Conservation (phyloP, 108 stramenopile species). For the Fistulifera solaris region DNA sequence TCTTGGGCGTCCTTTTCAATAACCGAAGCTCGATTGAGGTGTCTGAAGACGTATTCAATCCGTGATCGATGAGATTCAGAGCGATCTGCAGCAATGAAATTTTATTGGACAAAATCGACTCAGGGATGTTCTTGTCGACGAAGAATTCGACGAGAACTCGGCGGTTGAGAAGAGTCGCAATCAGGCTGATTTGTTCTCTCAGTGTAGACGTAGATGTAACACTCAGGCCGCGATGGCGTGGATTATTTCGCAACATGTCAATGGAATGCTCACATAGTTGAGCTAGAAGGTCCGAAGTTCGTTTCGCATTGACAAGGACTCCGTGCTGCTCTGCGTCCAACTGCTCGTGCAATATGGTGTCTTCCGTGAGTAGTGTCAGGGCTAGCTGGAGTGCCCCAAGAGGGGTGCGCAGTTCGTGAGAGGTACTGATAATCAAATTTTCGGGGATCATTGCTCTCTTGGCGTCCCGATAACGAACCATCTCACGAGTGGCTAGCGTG, state of each 20-base stretch:
- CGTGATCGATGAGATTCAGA: no score
- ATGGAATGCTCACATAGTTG: conserved; percentile 55
- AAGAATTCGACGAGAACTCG: no score
- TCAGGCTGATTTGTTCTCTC: not conserved
- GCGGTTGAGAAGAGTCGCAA: not conserved
- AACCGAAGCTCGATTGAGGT: no score
- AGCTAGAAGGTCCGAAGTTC: conserved; percentile 47
- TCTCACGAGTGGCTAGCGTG: conserved; percentile 46
- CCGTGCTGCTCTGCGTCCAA: conserved; percentile 37
- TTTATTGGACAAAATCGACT: no score
- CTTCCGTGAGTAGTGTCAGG: conserved; percentile 49
- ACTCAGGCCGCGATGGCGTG: not conserved
- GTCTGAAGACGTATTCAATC: no score
- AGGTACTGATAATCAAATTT: conserved; percentile 46
- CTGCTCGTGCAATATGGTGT: conserved; percentile 21
- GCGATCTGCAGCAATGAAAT: no score
- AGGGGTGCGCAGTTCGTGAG: conserved; percentile 70
- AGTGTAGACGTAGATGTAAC: not conserved
- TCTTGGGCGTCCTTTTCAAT: no score
- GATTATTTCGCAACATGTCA: conserved; percentile 31
- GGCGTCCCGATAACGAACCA: conserved; percentile 39
- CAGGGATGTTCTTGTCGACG: no score
- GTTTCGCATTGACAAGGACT: conserved; percentile 29
- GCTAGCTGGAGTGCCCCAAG: conserved; percentile 53
- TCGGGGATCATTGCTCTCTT: conserved; percentile 30